phyloP scores from a whole-genome alignment of 768 basidiomycete species.

The Glaciozyma antarctica region DNA sequence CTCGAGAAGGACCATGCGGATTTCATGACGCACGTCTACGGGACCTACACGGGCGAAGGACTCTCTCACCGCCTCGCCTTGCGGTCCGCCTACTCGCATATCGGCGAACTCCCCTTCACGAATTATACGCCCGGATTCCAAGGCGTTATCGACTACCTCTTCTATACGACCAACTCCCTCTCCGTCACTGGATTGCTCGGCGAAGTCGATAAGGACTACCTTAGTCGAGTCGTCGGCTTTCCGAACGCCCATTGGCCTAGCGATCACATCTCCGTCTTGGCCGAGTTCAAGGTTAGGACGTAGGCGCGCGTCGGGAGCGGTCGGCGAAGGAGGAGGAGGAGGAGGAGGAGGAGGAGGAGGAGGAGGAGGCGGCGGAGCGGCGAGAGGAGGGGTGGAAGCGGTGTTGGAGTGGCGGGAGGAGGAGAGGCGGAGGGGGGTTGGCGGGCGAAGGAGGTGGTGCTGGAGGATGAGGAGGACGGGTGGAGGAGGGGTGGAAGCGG shows the following conservation, averaged over 20 bases:
- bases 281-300: constrained; percentile 29
- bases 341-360: no score
- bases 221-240: constrained; percentile 88
- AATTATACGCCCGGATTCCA: constrained; percentile 60
- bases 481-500: no score
- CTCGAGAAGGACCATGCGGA: constrained; percentile 63
- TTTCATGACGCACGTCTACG: constrained; percentile 84
- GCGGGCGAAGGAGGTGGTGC: background rate
- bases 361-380: no score
- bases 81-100: constrained; percentile 69
- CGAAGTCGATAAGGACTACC: constrained; percentile 71
- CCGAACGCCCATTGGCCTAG: constrained; percentile 86
- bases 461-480: no score
- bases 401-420: no score
- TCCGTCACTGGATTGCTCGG: constrained; percentile 74
- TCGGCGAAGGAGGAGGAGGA: no score
- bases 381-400: no score
- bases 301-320: no score
- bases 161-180: constrained; percentile 68
- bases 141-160: constrained; percentile 86
- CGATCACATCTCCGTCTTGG: constrained; percentile 33
- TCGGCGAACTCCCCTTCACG: constrained; percentile 62
- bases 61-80: constrained; percentile 66
- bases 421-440: no score
- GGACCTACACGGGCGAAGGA: constrained; percentile 83